Evolutionary conservation across 116 monocot genomes (phyloP).

Genomic region (Zostera marina): DNA sequence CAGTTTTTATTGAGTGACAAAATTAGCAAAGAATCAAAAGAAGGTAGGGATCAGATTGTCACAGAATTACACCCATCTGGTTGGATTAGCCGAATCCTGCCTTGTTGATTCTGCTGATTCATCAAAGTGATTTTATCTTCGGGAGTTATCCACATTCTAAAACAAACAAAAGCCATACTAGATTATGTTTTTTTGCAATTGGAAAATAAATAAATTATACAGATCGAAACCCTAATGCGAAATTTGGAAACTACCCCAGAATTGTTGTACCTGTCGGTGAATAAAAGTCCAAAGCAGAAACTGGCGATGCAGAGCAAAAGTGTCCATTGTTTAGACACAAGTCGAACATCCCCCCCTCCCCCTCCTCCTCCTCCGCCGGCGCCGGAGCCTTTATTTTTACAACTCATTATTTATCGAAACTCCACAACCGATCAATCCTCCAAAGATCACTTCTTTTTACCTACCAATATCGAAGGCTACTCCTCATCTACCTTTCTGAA

Average conservation of each 20-base stretch:
- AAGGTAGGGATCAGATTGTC: constrained; percentile 13
- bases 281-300: constrained; percentile 73
- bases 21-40: background rate
- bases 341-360: constrained; percentile 9
- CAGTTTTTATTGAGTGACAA: background rate
- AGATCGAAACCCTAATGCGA: constrained; percentile 1
- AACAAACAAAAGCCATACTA: background rate
- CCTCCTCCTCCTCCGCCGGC: no score
- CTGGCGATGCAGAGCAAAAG: constrained; percentile 67
- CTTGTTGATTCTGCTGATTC: constrained; percentile 20
- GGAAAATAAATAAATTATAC: background rate
- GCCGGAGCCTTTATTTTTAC: constrained; percentile 29
- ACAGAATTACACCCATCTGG: constrained; percentile 38
- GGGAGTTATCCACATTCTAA: constrained; percentile 69
- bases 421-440: background rate
- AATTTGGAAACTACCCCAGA: no score
- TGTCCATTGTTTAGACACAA: constrained; percentile 67
- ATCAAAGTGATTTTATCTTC: constrained; percentile 42
- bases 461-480: background rate
- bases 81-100: constrained; percentile 27
- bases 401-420: constrained; percentile 16
- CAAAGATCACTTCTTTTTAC: background rate
- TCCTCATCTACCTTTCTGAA: background rate
- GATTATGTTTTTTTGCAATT: background rate
- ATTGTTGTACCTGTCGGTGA: constrained; percentile 56